Base-by-base conservation (phyloP, 495 filamentous ascomycete species). In the Xylaria cubensis region DNA sequence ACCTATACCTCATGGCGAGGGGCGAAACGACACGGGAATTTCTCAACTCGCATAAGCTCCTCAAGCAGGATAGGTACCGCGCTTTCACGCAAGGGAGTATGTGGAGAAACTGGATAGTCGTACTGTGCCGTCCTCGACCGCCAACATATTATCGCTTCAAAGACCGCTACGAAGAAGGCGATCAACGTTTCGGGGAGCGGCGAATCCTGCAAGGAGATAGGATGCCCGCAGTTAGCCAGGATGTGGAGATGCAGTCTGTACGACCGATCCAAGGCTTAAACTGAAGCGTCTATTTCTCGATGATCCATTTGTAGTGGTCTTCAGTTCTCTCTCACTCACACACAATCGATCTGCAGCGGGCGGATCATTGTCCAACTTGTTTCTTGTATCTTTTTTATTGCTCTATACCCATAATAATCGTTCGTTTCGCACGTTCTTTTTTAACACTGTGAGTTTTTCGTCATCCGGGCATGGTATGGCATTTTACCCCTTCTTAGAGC, bases 21-120 rank as follows among this genome's bases (percentile, higher is more conserved):
- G 96, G 95, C 21, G 95, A 98, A 83, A 98, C 97, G 9, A 99
- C 96, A 1, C 87, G 97, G 72, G 96, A 99, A 80, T 98, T 97
- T 78, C 88, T 99, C 59, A 97, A 96, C 81, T 94, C 92, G 13
- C 94, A 97, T 79, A 98, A 98, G 77, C 97, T 98, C 80, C 81
- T 90, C 66, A 95, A 94, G 83, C 89, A 92, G 73, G 96, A 98
- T 78, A 90, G 96, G 29, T 97, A 97, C 80, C 88, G 94, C 44
- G 94, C 96, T 7, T 99, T 97, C 69, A 92, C 90, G 0, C 95
- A 97, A 77, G 91, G 88, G 29, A 93, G 84, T 75, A 84, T 90
- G 71, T 82, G 92, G 81, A 90, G 84, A 70, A 98, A 98, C 79
- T 96, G 92, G 90, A 80, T 92, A 34, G 86, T 91, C 1, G 94